Conservation (phyloP, 1,139 yeast species). For the Arxiozyma bovina region DNA sequence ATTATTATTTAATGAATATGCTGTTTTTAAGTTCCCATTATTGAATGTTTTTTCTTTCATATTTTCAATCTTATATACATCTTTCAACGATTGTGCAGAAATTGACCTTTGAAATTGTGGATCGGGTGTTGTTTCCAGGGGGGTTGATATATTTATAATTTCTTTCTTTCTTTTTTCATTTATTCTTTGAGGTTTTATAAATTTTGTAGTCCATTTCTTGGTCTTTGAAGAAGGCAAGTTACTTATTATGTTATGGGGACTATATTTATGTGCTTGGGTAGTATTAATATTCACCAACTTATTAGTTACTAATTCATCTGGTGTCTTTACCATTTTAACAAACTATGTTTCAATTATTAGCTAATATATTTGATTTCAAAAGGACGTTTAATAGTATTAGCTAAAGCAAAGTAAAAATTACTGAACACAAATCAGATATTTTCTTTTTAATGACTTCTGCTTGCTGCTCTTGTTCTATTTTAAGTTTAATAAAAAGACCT, state of each 20-base stretch:
- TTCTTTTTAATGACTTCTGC: no score
- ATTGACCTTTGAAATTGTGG: conserved; percentile 1
- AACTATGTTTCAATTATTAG: no score
- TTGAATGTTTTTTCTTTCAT: not conserved
- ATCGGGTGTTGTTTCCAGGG: not conserved
- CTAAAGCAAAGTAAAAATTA: no score
- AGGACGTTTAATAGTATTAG: not conserved
- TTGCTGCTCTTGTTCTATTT: no score
- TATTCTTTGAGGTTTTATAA: conserved; percentile 13
- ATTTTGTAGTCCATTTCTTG: conserved; percentile 19
- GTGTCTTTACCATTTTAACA: conserved; percentile 5
- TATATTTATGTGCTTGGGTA: not conserved
- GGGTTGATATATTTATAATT: not conserved
- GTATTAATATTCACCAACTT: conserved; percentile 5
- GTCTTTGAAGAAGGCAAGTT: conserved; percentile 14
- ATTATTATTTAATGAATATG: conserved; percentile 21
- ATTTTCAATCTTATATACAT: not conserved
- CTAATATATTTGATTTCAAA: no score
- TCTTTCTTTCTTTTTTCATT: conserved; percentile 11
- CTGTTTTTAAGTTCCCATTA: conserved; percentile 13
- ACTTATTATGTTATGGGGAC: conserved; percentile 3
- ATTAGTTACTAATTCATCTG: conserved; percentile 12
- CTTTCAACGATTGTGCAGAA: not conserved
- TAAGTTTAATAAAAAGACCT: no score
- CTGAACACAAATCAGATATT: not conserved